Evolutionary conservation across 2,329 filamentous ascomycete species (phyloP), one percentile per base, ranked within the genome.

Genomic region (Fonsecaea multimorphosa): DNA sequence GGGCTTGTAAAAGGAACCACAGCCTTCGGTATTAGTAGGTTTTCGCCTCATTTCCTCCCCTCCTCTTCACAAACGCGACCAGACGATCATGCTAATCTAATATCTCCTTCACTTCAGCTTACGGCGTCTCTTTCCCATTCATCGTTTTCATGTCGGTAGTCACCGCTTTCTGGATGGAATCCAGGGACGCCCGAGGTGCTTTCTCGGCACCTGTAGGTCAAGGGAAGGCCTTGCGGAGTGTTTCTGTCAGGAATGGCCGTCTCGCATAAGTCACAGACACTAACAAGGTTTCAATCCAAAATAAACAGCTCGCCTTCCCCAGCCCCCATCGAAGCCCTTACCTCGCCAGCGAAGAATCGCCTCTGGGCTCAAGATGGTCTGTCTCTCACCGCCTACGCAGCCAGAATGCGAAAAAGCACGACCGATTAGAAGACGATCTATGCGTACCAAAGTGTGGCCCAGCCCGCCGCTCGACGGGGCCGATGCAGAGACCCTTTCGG

Each of bases 111-210:
- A n/a, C 38, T 44, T 38, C 32, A 58, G 34, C 55, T 44, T 58
- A 58, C 16, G 55, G 55, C 16, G 55, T 58, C 4, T 40, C 55
- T 24, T 58, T 58, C 55, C 55, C 55, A 40, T 40, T 38, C 32
- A 58, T 58, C 22, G 55, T 58, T 6, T n/a, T 58, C 22, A 40
- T 58, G 36, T 16, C 55, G 8, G 36, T 27, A 4, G 12, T 58
- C 55, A 44, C 55, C 19, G 55, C 55, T 14, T 44, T 27, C 24
- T 44, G 22, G 55, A 40, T 58, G n/a, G 55, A 58, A 16, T 8
- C 7, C 2, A 9, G 44, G 14, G 55, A 40, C 16, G 32, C 55
- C 22, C 32, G 19, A 19, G 51, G 40, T 12, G 40, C 40, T 11
- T 46, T 46, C 40, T 11, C 40, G 8, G 19, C 40, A 9, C 19